Base-by-base conservation (phyloP, 2,329 filamentous ascomycete genomes). In the Pseudocercospora cruenta region DNA sequence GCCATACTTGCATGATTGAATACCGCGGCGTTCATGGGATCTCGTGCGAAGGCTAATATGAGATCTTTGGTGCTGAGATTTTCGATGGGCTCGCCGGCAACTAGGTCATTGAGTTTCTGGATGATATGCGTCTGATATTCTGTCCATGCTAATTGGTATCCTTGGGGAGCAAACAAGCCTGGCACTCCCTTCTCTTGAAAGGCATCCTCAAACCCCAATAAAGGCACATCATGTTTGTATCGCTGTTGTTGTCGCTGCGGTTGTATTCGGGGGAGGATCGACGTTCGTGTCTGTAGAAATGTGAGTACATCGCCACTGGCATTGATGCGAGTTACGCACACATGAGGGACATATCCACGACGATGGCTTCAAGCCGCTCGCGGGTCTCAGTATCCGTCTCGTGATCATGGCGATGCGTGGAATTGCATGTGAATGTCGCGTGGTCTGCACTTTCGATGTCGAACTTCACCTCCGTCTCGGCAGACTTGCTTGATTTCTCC, bases 1-100 rank as follows among this genome's bases (percentile, higher is more conserved):
- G 93, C 92, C 91, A 96, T 96, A 74, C 92, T 96, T 79, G 95
- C 95, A 79, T 96, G 88, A 86, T 98, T 99, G 88, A 99, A 99
- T 78, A 90, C 83, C 73, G 90, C 85, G 49, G 95, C 95, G 69
- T 87, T 84, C 72, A 85, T 84, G 53, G 94, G 90, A 75, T 95
- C 87, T 79, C 93, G 92, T 67, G 94, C 91, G 66, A 90, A 90
- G 75, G 88, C 84, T 75, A 94, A 84, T 76, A 91, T 81, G 76
- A 97, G 88, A 55, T 88, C 83, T 79, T 91, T 89, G 67, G 88
- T 80, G 59, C 85, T 82, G 71, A 85, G 82, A 77, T 87, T 81
- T 71, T 89, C 89, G 75, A 87, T 85, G 19, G 88, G 63, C 84
- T 71, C 85, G 93, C 94, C 93, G 69, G 85, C 87, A 68, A 87